Evolutionary conservation across 2,329 filamentous ascomycete genomes (phyloP).

Genomic region (Blastomyces percursus): DNA sequence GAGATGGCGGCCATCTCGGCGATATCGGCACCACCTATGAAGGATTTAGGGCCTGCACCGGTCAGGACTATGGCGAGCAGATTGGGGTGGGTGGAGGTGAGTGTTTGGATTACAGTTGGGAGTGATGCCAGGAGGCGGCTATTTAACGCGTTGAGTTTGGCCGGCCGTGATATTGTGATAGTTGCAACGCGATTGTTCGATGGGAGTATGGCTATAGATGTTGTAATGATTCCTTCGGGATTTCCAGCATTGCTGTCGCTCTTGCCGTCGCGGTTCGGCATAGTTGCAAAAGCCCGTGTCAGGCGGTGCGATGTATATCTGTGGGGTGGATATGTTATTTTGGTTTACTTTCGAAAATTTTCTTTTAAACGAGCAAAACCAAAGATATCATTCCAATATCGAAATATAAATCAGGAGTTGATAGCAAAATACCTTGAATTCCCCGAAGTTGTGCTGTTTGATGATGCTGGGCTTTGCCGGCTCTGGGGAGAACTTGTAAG

Average conservation of each 20-base stretch:
- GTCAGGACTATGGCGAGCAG: constrained; percentile 33
- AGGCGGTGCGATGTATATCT: background rate
- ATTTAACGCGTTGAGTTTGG: constrained; percentile 22
- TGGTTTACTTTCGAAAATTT: background rate
- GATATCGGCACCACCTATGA: constrained; percentile 78
- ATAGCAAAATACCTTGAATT: background rate
- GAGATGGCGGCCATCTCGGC: constrained; percentile 49
- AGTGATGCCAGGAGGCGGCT: constrained; percentile 16
- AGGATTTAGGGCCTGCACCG: constrained; percentile 74
- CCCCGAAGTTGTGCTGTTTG: background rate
- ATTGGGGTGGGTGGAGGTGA: constrained; percentile 12
- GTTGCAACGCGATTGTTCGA: constrained; percentile 13
- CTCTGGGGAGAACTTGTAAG: background rate
- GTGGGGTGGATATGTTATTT: background rate
- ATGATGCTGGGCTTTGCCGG: background rate
- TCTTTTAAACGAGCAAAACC: background rate
- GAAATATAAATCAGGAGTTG: background rate
- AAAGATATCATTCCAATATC: background rate
- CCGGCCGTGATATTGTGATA: constrained; percentile 19
- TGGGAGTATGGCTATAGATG: background rate
- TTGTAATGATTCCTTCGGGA: background rate
- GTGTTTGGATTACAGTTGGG: constrained; percentile 11
- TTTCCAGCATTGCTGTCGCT: background rate
- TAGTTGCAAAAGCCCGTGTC: background rate
- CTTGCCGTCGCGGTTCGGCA: background rate